Conservation (phyloP, 345 rosid genomes). For the Melastoma malabathricum region DNA sequence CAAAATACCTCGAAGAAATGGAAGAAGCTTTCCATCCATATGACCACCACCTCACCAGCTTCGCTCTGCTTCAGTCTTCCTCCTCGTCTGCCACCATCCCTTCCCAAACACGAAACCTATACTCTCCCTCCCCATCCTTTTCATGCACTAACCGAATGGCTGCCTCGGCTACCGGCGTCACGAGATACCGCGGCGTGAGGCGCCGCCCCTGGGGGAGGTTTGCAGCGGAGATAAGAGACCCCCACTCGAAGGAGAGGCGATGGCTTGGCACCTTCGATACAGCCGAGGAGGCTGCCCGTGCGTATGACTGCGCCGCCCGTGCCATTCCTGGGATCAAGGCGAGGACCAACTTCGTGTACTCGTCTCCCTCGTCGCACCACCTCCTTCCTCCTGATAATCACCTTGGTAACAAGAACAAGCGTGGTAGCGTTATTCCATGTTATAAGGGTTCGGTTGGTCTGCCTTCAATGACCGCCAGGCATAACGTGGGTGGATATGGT, state of each 20-base stretch:
- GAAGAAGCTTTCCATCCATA: too few species aligned
- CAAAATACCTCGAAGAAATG: too few species aligned
- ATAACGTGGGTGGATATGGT: too few species aligned
- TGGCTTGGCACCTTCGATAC: constrained; percentile 99
- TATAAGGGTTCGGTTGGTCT: too few species aligned
- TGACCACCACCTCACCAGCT: too few species aligned
- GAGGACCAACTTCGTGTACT: constrained; percentile 76
- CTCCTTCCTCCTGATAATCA: constrained; percentile 6
- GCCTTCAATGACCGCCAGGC: too few species aligned
- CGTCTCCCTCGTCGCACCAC: constrained; percentile 22
- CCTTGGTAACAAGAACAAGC: constrained; percentile 8
- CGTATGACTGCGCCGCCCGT: constrained; percentile 87
- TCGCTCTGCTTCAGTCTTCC: too few species aligned
- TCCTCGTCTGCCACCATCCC: too few species aligned
- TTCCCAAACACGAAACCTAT: too few species aligned
- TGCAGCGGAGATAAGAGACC: constrained; percentile 98
- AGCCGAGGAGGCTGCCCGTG: constrained; percentile 95
- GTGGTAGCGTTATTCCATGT: too few species aligned
- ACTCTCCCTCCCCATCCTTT: too few species aligned
- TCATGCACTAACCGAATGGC: background rate
- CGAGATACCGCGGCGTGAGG: constrained; percentile 91
- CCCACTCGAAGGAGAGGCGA: constrained; percentile 69
- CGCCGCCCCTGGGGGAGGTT: constrained; percentile 95
- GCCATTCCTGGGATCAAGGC: constrained; percentile 86
- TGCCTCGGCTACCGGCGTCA: constrained; percentile 12